phyloP scores from a whole-genome alignment of 2,329 filamentous ascomycete species.

The Colletotrichum lindemuthianum region DNA sequence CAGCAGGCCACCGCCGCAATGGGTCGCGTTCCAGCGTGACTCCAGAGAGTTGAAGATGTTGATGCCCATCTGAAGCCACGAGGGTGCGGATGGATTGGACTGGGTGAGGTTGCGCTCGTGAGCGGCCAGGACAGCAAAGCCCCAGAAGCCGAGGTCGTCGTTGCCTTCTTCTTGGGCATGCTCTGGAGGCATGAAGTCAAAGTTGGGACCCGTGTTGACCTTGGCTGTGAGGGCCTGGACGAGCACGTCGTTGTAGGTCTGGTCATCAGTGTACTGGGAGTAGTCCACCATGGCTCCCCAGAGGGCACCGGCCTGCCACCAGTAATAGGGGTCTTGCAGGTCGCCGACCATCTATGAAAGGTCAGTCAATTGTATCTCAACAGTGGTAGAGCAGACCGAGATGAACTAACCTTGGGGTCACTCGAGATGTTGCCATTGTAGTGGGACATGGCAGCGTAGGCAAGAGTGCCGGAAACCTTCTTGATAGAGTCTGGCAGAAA shows the following conservation, averaged over 20 bases:
- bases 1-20: conserved; percentile 77
- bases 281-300: conserved; percentile 78
- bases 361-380: conserved; percentile 3
- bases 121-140: conserved; percentile 72
- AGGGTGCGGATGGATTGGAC: conserved; percentile 63
- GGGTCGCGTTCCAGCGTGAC: conserved; percentile 73
- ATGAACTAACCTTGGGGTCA: conserved; percentile 52
- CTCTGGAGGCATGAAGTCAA: conserved; percentile 68
- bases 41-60: conserved; percentile 80
- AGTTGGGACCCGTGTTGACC: conserved; percentile 63
- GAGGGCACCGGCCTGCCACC: conserved; percentile 73
- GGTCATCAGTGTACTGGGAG: conserved; percentile 72
- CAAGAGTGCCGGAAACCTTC: conserved; percentile 68
- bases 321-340: conserved; percentile 74
- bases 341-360: conserved; percentile 63
- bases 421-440: conserved; percentile 71
- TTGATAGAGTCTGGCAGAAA: conserved; percentile 60
- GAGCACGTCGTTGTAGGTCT: conserved; percentile 68
- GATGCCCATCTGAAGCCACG: conserved; percentile 73
- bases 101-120: conserved; percentile 75
- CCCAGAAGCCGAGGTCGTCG: conserved; percentile 82
- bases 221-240: conserved; percentile 67
- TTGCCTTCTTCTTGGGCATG: conserved; percentile 74
- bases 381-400: neutral
- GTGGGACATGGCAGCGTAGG: conserved; percentile 69